Percentiles rank a stretch among this genome's conserved stretches.
These are phyloP conservation scores for Orbilia oligospora DNA, from an alignment of 2,329 filamentous ascomycete genomes.

Conservation along the genomic window DNA sequence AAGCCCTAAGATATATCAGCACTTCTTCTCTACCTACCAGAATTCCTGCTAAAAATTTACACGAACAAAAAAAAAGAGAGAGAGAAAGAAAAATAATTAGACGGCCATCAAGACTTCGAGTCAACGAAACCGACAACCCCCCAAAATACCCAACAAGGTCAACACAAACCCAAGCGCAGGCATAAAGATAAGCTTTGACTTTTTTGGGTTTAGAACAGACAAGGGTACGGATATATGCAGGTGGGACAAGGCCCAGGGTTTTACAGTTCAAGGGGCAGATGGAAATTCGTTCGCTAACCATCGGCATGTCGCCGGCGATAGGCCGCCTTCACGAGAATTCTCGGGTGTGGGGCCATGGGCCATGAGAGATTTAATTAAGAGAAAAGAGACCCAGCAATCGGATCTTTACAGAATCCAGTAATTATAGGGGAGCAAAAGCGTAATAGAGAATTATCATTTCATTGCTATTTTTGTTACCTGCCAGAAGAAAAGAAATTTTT, in stretches of 20 bases:
- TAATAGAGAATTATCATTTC: conserved; percentile 45
- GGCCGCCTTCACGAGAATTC: conserved; percentile 44
- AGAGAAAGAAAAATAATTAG: too few relatives aligned
- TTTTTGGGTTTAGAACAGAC: not conserved
- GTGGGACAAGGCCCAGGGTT: conserved; percentile 1
- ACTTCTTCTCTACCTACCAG: too few relatives aligned
- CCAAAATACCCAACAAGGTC: not conserved
- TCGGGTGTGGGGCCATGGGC: conserved; percentile 29
- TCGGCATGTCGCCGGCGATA: conserved; percentile 48
- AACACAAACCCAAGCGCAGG: not conserved
- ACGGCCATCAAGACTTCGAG: too few relatives aligned
- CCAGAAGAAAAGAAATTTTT: conserved; percentile 17
- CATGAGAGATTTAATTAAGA: conserved; percentile 36
- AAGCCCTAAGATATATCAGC: too few relatives aligned
- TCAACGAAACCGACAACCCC: too few relatives aligned
- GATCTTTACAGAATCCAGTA: conserved; percentile 2
- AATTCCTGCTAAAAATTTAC: too few relatives aligned
- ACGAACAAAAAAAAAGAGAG: too few relatives aligned
- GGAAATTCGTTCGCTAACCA: conserved; percentile 13
- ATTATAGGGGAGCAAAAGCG: not conserved
- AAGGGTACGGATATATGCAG: not conserved
- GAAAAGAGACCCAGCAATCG: not conserved
- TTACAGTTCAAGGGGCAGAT: not conserved
- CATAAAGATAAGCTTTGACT: not conserved
- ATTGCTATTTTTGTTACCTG: conserved; percentile 47